Evolutionary conservation across 176 grass and related monocot genomes (phyloP).

Genomic region (Avena atlantica): DNA sequence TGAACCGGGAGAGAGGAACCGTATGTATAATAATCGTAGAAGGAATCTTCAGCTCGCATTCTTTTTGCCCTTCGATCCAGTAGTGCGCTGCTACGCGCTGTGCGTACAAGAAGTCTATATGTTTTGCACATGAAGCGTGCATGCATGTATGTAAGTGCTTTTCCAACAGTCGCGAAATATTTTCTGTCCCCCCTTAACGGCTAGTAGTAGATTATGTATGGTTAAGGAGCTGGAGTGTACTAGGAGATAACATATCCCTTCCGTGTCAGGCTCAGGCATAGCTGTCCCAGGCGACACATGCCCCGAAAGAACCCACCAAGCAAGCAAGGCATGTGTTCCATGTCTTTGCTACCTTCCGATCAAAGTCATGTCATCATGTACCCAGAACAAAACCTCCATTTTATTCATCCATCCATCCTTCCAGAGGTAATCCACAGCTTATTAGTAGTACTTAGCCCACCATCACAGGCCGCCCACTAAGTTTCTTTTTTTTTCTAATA

Average conservation of each 20-base stretch:
- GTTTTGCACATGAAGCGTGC: not conserved
- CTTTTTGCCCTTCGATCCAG: not conserved
- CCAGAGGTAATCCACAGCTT: not conserved
- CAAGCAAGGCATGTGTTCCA: slow-evolving; percentile 66
- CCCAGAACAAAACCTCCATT: slow-evolving; percentile 31
- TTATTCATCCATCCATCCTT: not conserved
- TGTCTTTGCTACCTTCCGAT: slow-evolving; percentile 45
- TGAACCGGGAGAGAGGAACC: not conserved
- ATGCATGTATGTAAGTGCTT: not conserved
- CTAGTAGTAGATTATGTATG: slow-evolving; percentile 33
- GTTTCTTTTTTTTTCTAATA: not conserved
- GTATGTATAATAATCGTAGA: not conserved
- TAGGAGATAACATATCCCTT: slow-evolving; percentile 5
- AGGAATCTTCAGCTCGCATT: not conserved
- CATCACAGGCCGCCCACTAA: slow-evolving; percentile 18
- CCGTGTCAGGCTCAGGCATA: slow-evolving; percentile 15
- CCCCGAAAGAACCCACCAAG: slow-evolving; percentile 32
- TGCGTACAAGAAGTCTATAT: not conserved
- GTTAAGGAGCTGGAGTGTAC: not conserved
- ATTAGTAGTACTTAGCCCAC: not conserved
- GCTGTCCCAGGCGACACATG: slow-evolving; percentile 50
- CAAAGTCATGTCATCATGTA: slow-evolving; percentile 31
- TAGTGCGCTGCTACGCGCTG: not conserved
- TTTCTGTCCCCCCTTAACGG: slow-evolving; percentile 53
- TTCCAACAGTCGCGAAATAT: slow-evolving; percentile 1